phyloP scores from a whole-genome alignment of 495 filamentous ascomycete species.

The Pyrenula massariospora region DNA sequence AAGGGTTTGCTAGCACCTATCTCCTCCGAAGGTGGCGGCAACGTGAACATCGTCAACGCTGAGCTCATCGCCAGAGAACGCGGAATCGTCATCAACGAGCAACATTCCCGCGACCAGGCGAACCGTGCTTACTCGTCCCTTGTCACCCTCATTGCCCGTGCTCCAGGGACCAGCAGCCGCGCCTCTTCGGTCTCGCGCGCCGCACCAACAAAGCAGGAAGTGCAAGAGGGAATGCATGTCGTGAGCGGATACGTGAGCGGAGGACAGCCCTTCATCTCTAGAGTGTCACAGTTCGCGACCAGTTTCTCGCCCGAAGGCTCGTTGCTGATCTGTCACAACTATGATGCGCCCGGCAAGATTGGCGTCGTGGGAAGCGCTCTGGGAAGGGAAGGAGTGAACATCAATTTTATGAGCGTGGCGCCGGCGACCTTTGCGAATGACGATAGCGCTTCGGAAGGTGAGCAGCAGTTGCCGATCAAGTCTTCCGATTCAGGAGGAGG shows the following conservation, averaged over 20 bases:
- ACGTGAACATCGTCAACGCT: constrained; percentile 68
- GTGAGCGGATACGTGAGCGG: constrained; percentile 56
- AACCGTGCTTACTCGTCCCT: constrained; percentile 44
- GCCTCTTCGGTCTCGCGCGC: constrained; percentile 10
- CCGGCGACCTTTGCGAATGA: constrained; percentile 18
- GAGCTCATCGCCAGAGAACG: constrained; percentile 55
- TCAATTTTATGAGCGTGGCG: constrained; percentile 61
- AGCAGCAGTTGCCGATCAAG: constrained; percentile 6
- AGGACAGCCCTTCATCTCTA: constrained; percentile 47
- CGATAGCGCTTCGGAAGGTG: background rate
- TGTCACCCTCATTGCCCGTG: constrained; percentile 43
- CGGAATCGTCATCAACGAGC: constrained; percentile 58
- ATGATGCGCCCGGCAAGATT: constrained; percentile 63
- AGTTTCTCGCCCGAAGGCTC: constrained; percentile 53
- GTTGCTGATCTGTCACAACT: constrained; percentile 56
- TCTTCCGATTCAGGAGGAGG: constrained; percentile 5
- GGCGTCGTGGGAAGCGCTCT: constrained; percentile 54
- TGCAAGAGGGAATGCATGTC: constrained; percentile 31
- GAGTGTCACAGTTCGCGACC: constrained; percentile 51
- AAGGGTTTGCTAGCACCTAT: constrained; percentile 54
- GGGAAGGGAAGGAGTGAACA: constrained; percentile 54
- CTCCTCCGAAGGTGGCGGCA: constrained; percentile 41
- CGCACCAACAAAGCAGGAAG: constrained; percentile 9
- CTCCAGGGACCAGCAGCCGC: constrained; percentile 11
- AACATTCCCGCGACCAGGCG: constrained; percentile 36